Evolutionary conservation across 306 rosid genomes (phyloP).

Genomic region (Quercus glauca): DNA sequence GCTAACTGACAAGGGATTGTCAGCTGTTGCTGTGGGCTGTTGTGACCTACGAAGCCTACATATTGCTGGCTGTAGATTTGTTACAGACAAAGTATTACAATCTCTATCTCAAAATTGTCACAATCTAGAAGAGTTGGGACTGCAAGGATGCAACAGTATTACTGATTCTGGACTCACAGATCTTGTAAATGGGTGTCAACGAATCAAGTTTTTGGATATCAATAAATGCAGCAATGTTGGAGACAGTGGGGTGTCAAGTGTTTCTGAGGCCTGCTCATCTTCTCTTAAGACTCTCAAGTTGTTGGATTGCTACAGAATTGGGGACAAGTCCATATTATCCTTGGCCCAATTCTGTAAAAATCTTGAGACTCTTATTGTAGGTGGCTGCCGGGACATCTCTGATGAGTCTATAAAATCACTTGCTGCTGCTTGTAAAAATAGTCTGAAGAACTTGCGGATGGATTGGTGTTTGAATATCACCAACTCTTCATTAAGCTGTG

Average conservation of each 20-base stretch:
- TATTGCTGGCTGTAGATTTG: constrained; percentile 73
- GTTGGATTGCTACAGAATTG: constrained; percentile 81
- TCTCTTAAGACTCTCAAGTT: constrained; percentile 70
- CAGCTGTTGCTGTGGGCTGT: constrained; percentile 83
- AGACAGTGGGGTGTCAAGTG: constrained; percentile 65
- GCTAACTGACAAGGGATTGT: constrained; percentile 77
- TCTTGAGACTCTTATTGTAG: constrained; percentile 75
- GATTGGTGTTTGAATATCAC: constrained; percentile 87
- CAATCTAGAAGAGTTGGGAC: constrained; percentile 60
- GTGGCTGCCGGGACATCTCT: constrained; percentile 84
- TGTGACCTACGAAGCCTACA: constrained; percentile 53
- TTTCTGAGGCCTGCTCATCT: constrained; percentile 61
- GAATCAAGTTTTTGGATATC: constrained; percentile 56
- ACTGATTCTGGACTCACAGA: constrained; percentile 62
- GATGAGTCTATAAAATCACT: constrained; percentile 55
- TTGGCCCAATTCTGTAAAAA: constrained; percentile 62
- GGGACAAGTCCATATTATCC: constrained; percentile 56
- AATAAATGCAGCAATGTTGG: constrained; percentile 81
- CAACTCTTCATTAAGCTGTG: constrained; percentile 64
- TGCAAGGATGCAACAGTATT: constrained; percentile 71
- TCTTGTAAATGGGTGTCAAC: constrained; percentile 68
- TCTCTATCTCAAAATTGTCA: constrained; percentile 69
- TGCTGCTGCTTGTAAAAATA: constrained; percentile 53
- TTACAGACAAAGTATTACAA: constrained; percentile 49
- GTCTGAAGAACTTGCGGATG: constrained; percentile 81